phyloP scores from a whole-genome alignment of 345 rosid species.

The Lenwebbia sp. region DNA sequence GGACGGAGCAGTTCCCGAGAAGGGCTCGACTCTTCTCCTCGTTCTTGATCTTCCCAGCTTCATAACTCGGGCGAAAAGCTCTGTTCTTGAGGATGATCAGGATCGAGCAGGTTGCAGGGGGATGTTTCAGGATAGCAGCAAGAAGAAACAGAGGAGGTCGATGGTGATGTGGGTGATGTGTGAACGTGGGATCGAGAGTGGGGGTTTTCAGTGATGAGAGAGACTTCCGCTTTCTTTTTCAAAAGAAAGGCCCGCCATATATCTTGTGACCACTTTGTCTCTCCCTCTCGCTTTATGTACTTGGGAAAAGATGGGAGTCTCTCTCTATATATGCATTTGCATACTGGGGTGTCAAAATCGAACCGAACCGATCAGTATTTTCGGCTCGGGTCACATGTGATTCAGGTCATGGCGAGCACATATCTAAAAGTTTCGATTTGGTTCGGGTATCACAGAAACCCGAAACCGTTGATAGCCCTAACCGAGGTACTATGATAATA shows the following conservation, averaged over 20 bases:
- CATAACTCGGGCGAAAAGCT: background rate
- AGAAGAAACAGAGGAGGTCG: background rate
- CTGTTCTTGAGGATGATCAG: background rate
- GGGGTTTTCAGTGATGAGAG: conserved; percentile 12
- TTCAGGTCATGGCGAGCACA: no score
- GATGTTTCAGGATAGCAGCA: no score
- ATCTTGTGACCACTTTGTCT: conserved; percentile 41
- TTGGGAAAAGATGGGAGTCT: background rate
- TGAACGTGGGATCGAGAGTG: conserved; percentile 5
- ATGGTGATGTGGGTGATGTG: background rate
- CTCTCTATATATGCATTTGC: background rate
- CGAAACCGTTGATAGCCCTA: no score
- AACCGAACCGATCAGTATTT: no score
- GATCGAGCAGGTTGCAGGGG: background rate
- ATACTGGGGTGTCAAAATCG: no score
- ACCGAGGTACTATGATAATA: background rate
- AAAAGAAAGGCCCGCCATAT: conserved; percentile 46
- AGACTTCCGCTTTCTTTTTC: conserved; percentile 10
- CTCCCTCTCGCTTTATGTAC: conserved; percentile 10
- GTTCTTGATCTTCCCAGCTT: conserved; percentile 39
- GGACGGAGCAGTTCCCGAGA: background rate
- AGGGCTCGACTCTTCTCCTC: conserved; percentile 24
- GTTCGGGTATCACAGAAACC: no score
- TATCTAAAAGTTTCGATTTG: no score
- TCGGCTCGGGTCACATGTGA: no score